Evolutionary conservation across 441 rosid species (phyloP).

Genomic region (Cnidoscolus chayamansa): DNA sequence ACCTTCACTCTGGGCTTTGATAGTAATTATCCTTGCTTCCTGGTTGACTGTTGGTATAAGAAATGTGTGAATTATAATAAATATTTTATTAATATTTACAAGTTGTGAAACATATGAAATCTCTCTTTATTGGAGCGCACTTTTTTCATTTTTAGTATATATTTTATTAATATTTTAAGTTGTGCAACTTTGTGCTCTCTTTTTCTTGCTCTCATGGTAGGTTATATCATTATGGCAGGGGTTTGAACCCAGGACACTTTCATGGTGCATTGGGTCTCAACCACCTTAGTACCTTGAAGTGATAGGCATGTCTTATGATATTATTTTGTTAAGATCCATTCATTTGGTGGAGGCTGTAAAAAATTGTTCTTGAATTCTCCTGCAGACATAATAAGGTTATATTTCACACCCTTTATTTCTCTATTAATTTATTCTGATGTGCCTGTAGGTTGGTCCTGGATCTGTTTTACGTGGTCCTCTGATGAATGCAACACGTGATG

Average conservation of each 20-base stretch:
- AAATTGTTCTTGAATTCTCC: background rate
- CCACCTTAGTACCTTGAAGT: background rate
- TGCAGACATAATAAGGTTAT: constrained; percentile 3
- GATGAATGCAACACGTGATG: constrained; percentile 73
- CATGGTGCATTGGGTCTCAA: constrained; percentile 8
- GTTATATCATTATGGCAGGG: background rate
- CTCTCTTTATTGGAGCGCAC: background rate
- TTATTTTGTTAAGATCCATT: constrained; percentile 5
- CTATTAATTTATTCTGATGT: constrained; percentile 17
- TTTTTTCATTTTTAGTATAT: background rate
- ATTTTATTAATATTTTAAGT: background rate
- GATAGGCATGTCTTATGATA: background rate
- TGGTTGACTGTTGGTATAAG: constrained; percentile 11
- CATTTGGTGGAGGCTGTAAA: background rate
- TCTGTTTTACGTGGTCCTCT: constrained; percentile 92
- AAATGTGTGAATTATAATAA: background rate
- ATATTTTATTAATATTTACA: background rate
- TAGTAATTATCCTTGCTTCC: background rate
- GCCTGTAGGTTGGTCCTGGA: constrained; percentile 83
- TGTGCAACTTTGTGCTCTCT: background rate
- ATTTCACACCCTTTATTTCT: constrained; percentile 7
- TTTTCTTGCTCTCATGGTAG: background rate
- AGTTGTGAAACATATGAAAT: background rate
- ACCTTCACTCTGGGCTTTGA: background rate
- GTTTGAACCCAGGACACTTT: background rate